Evolutionary conservation across 176 grass and related monocot genomes (phyloP).

Genomic region (barley (Hordeum vulgare)): MorexV3_pseudomolecules_assembly NC_058518.1:489193693-489194192

Average conservation of each 20-base stretch:
- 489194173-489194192: slow-evolving; percentile 18
- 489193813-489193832: slow-evolving; percentile 10
- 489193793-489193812: slow-evolving; percentile 31
- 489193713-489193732: slow-evolving; percentile 56
- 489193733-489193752: slow-evolving; percentile 76
- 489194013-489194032: slow-evolving; percentile 45
- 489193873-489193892: slow-evolving; percentile 20
- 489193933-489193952: neutral
- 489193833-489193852: slow-evolving; percentile 11
- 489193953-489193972: slow-evolving; percentile 21
- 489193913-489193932: slow-evolving; percentile 23
- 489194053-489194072: slow-evolving; percentile 30
- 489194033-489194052: slow-evolving; percentile 18
- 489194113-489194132: slow-evolving; percentile 21
- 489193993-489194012: slow-evolving; percentile 23
- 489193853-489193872: slow-evolving; percentile 37
- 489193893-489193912: slow-evolving; percentile 10
- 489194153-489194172: slow-evolving; percentile 1
- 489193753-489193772: slow-evolving; percentile 73
- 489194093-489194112: slow-evolving; percentile 37
- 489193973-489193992: neutral
- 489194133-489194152: neutral
- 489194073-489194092: slow-evolving; percentile 29
- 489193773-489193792: slow-evolving; percentile 35
- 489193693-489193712: slow-evolving; percentile 82